Evolutionary conservation across 2,329 filamentous ascomycete genomes (phyloP).

Genomic region (Epichloe uncinata): DNA sequence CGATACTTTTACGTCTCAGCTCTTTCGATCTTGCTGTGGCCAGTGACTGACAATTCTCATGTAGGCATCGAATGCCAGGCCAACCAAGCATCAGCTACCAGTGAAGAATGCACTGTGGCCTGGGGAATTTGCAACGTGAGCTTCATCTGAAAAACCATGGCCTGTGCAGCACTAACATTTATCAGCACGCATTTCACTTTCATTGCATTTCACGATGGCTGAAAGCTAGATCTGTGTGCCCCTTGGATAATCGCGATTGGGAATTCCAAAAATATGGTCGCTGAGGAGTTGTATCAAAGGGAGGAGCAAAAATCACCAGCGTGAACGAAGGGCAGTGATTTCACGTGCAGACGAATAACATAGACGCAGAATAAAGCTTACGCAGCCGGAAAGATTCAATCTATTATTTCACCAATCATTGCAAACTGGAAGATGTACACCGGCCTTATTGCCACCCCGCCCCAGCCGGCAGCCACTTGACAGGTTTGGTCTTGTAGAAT

Average conservation of each 20-base stretch:
- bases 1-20: background rate
- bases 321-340: background rate
- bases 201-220: slow-evolving; percentile 99
- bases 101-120: slow-evolving; percentile 94
- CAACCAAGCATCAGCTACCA: slow-evolving; percentile 93
- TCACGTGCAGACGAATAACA: background rate
- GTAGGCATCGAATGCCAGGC: slow-evolving; percentile 97
- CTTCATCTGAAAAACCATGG: background rate
- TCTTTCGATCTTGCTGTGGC: background rate
- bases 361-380: background rate
- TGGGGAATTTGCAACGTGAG: slow-evolving; percentile 98
- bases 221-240: slow-evolving; percentile 97
- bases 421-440: background rate
- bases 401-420: background rate
- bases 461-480: slow-evolving; percentile 64
- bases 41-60: slow-evolving; percentile 7
- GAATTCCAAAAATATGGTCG: slow-evolving; percentile 98
- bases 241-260: slow-evolving; percentile 96
- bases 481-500: slow-evolving; percentile 73
- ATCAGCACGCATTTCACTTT: slow-evolving; percentile 95
- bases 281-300: slow-evolving; percentile 18
- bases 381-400: background rate
- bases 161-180: slow-evolving; percentile 19
- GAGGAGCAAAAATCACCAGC: background rate
- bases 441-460: slow-evolving; percentile 25